Evolutionary conservation across 306 rosid species (phyloP), one percentile per base, ranked within the genome.

Genomic region (Neltuma alba): DNA sequence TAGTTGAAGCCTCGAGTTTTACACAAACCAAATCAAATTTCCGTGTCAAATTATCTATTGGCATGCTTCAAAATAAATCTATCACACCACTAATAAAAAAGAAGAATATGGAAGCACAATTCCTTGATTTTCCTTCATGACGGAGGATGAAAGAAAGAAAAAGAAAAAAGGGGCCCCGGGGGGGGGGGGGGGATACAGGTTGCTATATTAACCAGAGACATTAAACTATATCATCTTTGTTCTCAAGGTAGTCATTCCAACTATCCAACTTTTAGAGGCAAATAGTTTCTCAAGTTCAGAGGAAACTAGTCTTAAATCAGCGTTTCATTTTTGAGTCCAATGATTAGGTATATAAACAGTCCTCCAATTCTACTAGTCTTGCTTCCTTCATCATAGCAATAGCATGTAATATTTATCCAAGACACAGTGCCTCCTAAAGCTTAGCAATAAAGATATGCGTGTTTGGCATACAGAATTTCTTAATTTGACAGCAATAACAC

Each of bases 311-410:
- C 27, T 71, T 7, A 34, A 27, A 27, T 27, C 65, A 27, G 34
- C 45, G 25, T 23, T 34, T 42, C 54, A 77, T 36, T 66, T 34
- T 9, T 2, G 23, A 64, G 47, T 12, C 1, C 27, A 7, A 25
- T 52, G 27, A 20, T 50, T 9, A 66, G 6, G 30, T 15, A 30
- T 2, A 23, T 10, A 10, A 63, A 23, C 31, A 36, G 31, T 33
- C 57, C 42, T 61, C 66, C 16, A 65, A 61, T 62, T 30, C 23
- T 75, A 25, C 33, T 75, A 41, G 30, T 38, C 70, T 40, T 27
- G n/a, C 57, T 28, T 61, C 61, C 21, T 28, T 30, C 61, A 11
- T 44, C 58, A 75, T 10, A 61, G 14, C 25, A 30, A 76, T 20
- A 61, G 2, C 25, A 30, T 5, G 71, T 28, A 31, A 13, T 20